Conservation (phyloP, 2,329 filamentous ascomycete genomes). For the Teratosphaeria viscida region DNA sequence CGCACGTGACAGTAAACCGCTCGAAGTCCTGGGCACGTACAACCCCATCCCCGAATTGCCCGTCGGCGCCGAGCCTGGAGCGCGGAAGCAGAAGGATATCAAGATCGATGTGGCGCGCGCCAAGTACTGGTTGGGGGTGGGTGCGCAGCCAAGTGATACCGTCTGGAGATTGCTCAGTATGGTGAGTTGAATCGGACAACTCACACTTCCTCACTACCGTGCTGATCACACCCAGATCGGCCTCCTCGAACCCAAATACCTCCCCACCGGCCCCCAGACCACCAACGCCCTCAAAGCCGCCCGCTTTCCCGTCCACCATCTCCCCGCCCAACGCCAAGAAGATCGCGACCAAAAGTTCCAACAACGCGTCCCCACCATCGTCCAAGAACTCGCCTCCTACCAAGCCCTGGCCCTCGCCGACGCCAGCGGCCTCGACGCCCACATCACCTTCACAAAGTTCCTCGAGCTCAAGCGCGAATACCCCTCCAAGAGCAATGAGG, state of each 20-base stretch:
- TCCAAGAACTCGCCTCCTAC: neutral
- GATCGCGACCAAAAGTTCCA: neutral
- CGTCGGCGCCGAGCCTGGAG: slow-evolving; percentile 37
- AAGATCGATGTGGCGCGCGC: slow-evolving; percentile 71
- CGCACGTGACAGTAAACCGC: slow-evolving; percentile 73
- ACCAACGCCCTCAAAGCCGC: slow-evolving; percentile 20
- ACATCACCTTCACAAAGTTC: neutral
- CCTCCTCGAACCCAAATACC: slow-evolving; percentile 31
- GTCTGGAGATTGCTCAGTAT: slow-evolving; percentile 78
- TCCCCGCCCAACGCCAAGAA: neutral
- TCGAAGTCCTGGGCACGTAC: slow-evolving; percentile 76
- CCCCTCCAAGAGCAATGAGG: neutral
- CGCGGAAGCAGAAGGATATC: slow-evolving; percentile 79
- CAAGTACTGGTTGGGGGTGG: slow-evolving; percentile 94
- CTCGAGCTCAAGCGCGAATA: neutral
- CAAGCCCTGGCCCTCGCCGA: neutral
- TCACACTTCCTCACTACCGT: neutral
- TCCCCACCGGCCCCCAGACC: slow-evolving; percentile 23
- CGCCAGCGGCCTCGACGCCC: neutral
- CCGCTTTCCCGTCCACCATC: slow-evolving; percentile 22
- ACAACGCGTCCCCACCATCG: neutral
- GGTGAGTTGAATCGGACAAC: slow-evolving; percentile 40
- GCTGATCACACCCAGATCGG: slow-evolving; percentile 25
- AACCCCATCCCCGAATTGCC: slow-evolving; percentile 50
- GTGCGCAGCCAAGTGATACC: slow-evolving; percentile 84